Base-by-base conservation (phyloP, 345 rosid species). In the Rhizophora apiculata region DNA sequence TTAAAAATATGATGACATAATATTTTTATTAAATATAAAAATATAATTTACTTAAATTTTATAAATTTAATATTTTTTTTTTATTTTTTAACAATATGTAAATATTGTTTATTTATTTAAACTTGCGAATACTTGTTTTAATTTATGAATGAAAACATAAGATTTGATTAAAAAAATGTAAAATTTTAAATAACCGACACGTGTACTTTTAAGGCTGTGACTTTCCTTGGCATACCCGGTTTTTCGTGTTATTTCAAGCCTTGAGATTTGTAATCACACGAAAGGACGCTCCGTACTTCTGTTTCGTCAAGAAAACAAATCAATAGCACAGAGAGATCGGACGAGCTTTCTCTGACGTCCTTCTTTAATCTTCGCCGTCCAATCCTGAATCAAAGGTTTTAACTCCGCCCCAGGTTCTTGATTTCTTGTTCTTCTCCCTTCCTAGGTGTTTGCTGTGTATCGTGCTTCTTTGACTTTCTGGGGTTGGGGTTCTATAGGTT, bases 371-470 rank as follows among this genome's bases (percentile, higher is more conserved):
- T 1, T 39, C 4, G 13, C 15, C 15, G 46, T 39, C 46, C 15
- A 39, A 39, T 64, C 61, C 68, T 29, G 61, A 34, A 74, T 71
- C 80, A 60, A 56, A 68, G 81, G 65, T 82, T 79, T 36, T 3
- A 72, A 65, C 77, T 37, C 73, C 60, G 57, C 71, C 37, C 55
- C 93, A 83, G 89, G 89, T 86, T 85, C 73, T 74, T 71, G 84
- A 70, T 29, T 70, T 49, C 67, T 56, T 49, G 4, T 30, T 2
- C 24, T 55, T 9, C 10, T 26, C 30, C 24, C 52, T 51, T 19
- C 55, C 11, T 36, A 18, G 37, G 37, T 34, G 37, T 34, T 34
- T 34, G 37, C 37, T 7, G 37, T 34, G 8, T 34, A 34, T 34
- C 1, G 10, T 6, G 60, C 31, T 54, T 48, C 37, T 68, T 76